Evolutionary conservation across 768 basidiomycete genomes (phyloP), one percentile per base, ranked within the genome.

Genomic region (Termitomyces sp.): DNA sequence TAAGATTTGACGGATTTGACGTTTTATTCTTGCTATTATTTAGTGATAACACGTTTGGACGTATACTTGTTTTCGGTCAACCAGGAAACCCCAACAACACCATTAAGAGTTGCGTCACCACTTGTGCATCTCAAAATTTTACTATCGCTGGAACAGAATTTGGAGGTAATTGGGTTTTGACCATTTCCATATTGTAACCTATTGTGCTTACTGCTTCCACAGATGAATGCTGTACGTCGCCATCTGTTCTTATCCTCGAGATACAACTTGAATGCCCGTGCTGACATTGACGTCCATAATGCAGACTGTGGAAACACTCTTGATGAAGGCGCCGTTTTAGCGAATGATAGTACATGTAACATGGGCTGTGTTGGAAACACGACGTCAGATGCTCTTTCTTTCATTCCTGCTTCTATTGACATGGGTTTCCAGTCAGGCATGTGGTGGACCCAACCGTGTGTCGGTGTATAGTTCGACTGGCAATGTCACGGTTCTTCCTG

Each of bases 361-460:
- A 90, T 87, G 87, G 77, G 76, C 0, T 95, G 93, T 60, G 78
- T 78, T 18, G 93, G 90, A 24, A 86, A 84, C 57, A 39, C 81
- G 12, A 75, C 80, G 88, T 88, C 61, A 63, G 85, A 55, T 37
- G 15, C 52, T 37, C 44, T 16, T 18, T 15, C 41, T 24, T 34
- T 62, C n/a, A 60, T 55, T 39, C 44, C 34, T 58, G 29, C 28
- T 57, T 47, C 45, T 33, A 48, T 33, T 47, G 22, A 58, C 44
- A 44, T 31, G 15, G 31, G 29, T 55, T 5, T 36, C 28, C 58
- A 86, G 85, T 13, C 77, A 87, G 67, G 81, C 83, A 42, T 92
- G 90, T 60, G 90, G 90, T 66, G 90, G 84, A 6, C 81, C 84
- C 1, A 85, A 85, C 64, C 79, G 82, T n/a, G 65, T 92, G 28